Conservation (phyloP, 2,329 filamentous ascomycete species). For the Alternaria hordeiaustralica region DNA sequence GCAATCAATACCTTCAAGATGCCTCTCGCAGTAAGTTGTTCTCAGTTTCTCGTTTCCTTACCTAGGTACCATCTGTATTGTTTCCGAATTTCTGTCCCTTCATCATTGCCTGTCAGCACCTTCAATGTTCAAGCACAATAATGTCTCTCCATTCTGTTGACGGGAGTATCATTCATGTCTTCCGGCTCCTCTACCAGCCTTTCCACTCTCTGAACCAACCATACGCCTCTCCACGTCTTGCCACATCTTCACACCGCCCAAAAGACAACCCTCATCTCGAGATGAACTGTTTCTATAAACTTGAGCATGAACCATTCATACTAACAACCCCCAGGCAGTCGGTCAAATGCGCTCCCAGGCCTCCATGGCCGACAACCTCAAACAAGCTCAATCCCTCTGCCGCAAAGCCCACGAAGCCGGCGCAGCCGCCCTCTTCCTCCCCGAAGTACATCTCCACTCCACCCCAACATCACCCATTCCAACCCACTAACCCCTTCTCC, state of each 20-base stretch:
- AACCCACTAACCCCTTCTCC: no score
- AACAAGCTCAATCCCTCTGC: slow-evolving; percentile 76
- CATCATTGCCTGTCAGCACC: not conserved
- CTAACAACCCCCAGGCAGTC: slow-evolving; percentile 67
- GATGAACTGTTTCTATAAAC: not conserved
- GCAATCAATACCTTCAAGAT: slow-evolving; percentile 33
- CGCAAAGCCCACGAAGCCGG: slow-evolving; percentile 75
- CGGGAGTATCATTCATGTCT: no score
- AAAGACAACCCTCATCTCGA: not conserved
- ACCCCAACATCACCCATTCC: no score
- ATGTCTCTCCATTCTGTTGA: no score
- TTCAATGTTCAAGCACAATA: no score
- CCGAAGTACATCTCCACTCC: slow-evolving; percentile 52
- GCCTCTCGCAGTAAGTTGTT: slow-evolving; percentile 39
- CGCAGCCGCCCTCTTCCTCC: slow-evolving; percentile 87
- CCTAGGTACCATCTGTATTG: not conserved
- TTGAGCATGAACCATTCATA: not conserved
- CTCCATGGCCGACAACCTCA: slow-evolving; percentile 78
- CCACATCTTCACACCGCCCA: not conserved
- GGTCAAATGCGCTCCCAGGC: slow-evolving; percentile 89
- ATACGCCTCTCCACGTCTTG: no score
- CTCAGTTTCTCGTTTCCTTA: not conserved
- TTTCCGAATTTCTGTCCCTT: not conserved
- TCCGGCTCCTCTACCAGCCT: no score
- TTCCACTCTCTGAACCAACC: no score